phyloP scores from a whole-genome alignment of 1,284 basidiomycete species.

The Cystobasidium slooffiae region DNA sequence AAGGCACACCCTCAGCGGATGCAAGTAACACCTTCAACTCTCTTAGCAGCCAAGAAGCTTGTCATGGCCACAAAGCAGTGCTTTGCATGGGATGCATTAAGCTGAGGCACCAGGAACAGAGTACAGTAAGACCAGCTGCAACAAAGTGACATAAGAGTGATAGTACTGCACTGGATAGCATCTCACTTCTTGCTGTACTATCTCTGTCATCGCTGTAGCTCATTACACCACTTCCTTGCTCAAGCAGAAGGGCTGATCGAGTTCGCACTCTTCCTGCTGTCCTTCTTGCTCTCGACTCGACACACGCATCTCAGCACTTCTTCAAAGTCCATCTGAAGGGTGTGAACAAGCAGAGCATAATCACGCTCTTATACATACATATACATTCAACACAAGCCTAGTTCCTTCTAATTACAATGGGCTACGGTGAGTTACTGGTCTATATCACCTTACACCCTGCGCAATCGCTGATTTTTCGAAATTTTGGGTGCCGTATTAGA shows the following conservation, averaged over 20 bases:
- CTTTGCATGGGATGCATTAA: too few relatives aligned
- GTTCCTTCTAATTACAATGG: constrained; percentile 13
- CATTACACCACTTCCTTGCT: neutral
- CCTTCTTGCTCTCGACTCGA: constrained; percentile 8
- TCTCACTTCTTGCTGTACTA: too few relatives aligned
- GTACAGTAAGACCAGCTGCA: too few relatives aligned
- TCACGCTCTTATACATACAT: neutral
- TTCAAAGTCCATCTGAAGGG: neutral
- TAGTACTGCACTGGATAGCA: too few relatives aligned
- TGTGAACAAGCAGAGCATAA: neutral
- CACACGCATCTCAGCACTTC: neutral
- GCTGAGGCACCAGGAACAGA: too few relatives aligned
- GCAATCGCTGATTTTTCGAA: constrained; percentile 38
- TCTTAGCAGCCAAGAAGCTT: too few relatives aligned
- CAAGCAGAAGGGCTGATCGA: neutral
- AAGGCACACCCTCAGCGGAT: too few relatives aligned
- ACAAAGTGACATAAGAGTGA: too few relatives aligned
- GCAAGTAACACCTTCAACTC: too few relatives aligned
- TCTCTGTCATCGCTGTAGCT: neutral
- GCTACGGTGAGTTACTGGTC: constrained; percentile 26
- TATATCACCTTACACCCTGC: neutral
- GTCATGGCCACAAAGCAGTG: too few relatives aligned
- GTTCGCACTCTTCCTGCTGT: neutral
- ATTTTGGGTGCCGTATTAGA: constrained; percentile 1
- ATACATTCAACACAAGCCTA: neutral